Base-by-base conservation (phyloP, 345 rosid species). In the Anastatica hierochuntica region DNA sequence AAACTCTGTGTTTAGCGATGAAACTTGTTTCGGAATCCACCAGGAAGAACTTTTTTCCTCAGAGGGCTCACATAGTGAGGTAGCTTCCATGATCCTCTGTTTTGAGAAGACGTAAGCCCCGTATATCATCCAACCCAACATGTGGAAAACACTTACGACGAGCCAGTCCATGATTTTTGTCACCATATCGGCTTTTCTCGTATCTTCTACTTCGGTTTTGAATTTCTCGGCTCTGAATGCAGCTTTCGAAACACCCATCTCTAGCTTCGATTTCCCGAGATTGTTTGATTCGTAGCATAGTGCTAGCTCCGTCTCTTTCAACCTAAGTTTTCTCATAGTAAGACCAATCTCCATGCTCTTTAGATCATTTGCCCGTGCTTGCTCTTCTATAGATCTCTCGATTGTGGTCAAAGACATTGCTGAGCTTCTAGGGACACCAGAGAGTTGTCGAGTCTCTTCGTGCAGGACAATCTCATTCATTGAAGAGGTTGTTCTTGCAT, bases 351-450 rank as follows among this genome's bases (percentile, higher is more conserved):
- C 87, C 43, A 77, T 8, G 10, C 56, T 45, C 73, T 83, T 83
- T 39, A 92, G 77, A 68, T 92, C 81, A 66, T 88, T 92, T 14
- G 85, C 77, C 33, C 94, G 82, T 30, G 76, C 58, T 67, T 81
- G 85, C 74, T 83, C 94, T 43, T 63, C 18, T 23, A 85, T 16
- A 26, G 77, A 83, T 62, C 71, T 79, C 64, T 81, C 84, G 1
- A 74, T 20, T 17, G 72, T 66, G 56, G 72, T 72, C 41, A 46
- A 41, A 1, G 76, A 49, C 40, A 64, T 58, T 6, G 62, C 43
- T 46, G 56, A 24, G 65, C 69, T 69, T 44, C 65, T 70, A 44
- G 67, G 37, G 44, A 74, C 51, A 53, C 67, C 47, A 59, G 57
- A 70, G 11, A 67, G 54, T 48, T 77, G 83, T 43, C 55, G 78